Percentiles rank a stretch among this genome's conserved stretches.
Conservation (phyloP, 2,329 filamentous ascomycete genomes). For the Talaromyces sp. region DNA sequence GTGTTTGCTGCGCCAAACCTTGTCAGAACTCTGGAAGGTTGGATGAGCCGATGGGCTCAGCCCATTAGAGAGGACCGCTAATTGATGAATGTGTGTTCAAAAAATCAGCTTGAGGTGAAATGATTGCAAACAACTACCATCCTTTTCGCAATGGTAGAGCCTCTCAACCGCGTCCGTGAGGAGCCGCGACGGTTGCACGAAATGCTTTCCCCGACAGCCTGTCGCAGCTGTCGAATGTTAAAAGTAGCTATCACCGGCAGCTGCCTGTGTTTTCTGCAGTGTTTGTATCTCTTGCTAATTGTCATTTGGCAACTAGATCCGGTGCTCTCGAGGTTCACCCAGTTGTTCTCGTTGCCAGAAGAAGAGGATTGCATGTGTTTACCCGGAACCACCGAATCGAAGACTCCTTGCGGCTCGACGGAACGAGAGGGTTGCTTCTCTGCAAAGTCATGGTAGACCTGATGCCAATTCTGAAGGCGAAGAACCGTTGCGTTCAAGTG, state of each 20-base stretch:
- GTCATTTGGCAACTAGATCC: background rate
- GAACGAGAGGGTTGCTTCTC: background rate
- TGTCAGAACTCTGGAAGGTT: no score
- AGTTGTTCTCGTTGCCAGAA: slow-evolving; percentile 4
- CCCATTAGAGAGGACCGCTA: no score
- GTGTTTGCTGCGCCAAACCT: background rate
- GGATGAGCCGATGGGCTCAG: no score
- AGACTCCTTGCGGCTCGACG: slow-evolving; percentile 1
- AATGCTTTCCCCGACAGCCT: background rate
- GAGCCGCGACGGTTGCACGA: background rate
- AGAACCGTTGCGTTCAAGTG: background rate
- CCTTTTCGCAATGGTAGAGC: background rate
- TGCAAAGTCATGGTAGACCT: background rate
- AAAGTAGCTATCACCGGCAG: background rate
- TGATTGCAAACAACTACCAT: no score
- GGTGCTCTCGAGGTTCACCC: slow-evolving; percentile 3
- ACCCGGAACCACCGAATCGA: slow-evolving; percentile 6
- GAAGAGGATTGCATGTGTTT: background rate
- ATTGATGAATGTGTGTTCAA: no score
- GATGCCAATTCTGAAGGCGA: no score
- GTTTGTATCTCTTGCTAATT: background rate
- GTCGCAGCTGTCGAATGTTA: background rate
- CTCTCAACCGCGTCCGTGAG: background rate
- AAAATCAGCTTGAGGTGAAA: no score
- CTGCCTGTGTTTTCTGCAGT: background rate